phyloP scores from a whole-genome alignment of 2,329 filamentous ascomycete genomes.

The Colletotrichum sp. region DNA sequence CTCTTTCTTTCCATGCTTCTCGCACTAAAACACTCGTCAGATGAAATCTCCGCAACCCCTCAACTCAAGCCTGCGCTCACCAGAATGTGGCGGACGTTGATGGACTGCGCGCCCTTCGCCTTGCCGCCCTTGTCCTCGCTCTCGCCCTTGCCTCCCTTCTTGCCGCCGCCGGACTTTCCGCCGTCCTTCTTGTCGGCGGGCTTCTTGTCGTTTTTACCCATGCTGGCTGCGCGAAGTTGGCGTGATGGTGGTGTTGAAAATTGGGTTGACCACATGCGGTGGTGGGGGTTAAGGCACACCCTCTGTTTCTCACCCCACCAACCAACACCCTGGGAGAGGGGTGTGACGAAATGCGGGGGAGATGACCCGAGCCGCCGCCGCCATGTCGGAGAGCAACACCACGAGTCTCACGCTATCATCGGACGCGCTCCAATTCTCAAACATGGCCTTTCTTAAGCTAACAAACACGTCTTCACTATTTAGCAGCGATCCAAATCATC shows the following conservation, averaged over 20 bases:
- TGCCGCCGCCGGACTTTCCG: constrained; percentile 31
- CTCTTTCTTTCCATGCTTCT: constrained; percentile 80
- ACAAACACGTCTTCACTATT: not conserved
- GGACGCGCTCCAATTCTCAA: not conserved
- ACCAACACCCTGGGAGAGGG: not conserved
- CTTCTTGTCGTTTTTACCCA: constrained; percentile 22
- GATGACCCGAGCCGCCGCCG: not conserved
- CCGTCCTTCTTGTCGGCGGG: constrained; percentile 37
- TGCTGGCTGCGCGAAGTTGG: not conserved
- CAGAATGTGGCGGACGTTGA: constrained; percentile 78
- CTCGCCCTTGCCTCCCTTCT: constrained; percentile 37
- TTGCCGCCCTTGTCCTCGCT: constrained; percentile 40
- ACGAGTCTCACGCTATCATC: not conserved
- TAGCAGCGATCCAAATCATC: not conserved
- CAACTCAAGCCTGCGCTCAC: constrained; percentile 34
- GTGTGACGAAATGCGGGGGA: constrained; percentile 6
- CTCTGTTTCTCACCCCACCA: not conserved
- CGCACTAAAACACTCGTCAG: constrained; percentile 53
- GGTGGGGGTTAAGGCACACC: not conserved
- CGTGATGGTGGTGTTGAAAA: constrained; percentile 2
- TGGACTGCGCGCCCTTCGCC: constrained; percentile 67
- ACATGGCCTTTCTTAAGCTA: not conserved
- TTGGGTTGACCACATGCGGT: not conserved
- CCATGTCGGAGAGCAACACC: not conserved
- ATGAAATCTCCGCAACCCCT: not conserved